Evolutionary conservation across 1,284 basidiomycete genomes (phyloP).

Genomic region (Coniferiporia sulphurascens): DNA sequence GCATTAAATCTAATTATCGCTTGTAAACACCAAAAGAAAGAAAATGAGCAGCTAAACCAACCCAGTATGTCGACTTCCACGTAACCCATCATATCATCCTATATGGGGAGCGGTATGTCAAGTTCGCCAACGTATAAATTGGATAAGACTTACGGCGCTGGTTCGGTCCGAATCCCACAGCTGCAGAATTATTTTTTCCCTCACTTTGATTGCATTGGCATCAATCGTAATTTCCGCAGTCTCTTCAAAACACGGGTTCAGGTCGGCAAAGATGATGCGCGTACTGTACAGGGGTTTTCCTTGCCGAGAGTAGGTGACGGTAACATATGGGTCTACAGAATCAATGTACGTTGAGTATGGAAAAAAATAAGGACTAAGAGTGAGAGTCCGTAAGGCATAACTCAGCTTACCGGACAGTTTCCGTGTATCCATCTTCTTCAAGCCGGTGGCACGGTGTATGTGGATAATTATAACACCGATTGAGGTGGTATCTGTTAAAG

Average conservation of each 20-base stretch:
- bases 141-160: slow-evolving; percentile 31
- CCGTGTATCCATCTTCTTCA: slow-evolving; percentile 59
- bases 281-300: slow-evolving; percentile 72
- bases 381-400: too few species aligned
- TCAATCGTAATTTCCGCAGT: slow-evolving; percentile 66
- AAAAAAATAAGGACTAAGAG: slow-evolving; percentile 31
- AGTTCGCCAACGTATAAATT: slow-evolving; percentile 4
- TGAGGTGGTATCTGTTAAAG: slow-evolving; percentile 52
- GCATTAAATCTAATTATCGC: slow-evolving; percentile 25
- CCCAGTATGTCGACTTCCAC: slow-evolving; percentile 30
- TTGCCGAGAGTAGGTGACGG: slow-evolving; percentile 32
- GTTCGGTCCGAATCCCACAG: slow-evolving; percentile 73
- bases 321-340: slow-evolving; percentile 33
- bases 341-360: slow-evolving; percentile 19
- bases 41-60: slow-evolving; percentile 3
- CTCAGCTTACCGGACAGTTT: slow-evolving; percentile 52
- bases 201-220: slow-evolving; percentile 62
- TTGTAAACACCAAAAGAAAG: background rate
- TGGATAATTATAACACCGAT: slow-evolving; percentile 67
- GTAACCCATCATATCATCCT: slow-evolving; percentile 35
- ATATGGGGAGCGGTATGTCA: background rate
- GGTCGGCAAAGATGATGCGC: slow-evolving; percentile 60
- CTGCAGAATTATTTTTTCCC: slow-evolving; percentile 64
- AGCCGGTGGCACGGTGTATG: slow-evolving; percentile 57
- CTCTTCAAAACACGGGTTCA: slow-evolving; percentile 76